Evolutionary conservation across 176 grass and related monocot genomes (phyloP).

Genomic region (Areca catechu): DNA sequence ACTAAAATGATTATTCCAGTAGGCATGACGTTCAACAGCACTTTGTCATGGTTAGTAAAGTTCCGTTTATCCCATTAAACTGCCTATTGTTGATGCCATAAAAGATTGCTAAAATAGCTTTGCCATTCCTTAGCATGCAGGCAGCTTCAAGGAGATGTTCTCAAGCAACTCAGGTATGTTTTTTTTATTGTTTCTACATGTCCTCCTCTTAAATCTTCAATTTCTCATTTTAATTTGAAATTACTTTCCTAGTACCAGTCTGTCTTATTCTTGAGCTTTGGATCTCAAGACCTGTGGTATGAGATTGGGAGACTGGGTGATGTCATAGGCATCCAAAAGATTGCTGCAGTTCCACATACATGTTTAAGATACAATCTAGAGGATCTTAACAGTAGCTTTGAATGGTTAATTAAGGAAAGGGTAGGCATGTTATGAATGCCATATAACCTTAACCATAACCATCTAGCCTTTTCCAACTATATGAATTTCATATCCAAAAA

Average conservation of each 20-base stretch:
- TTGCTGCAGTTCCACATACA: too few relatives aligned
- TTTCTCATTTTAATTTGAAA: background rate
- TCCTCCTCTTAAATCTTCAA: background rate
- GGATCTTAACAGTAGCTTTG: too few relatives aligned
- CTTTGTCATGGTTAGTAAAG: slow-evolving; percentile 35
- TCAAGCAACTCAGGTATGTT: slow-evolving; percentile 61
- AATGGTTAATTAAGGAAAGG: too few relatives aligned
- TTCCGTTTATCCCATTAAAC: background rate
- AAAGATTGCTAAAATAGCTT: background rate
- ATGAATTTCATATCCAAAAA: too few relatives aligned
- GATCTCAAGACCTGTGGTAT: too few relatives aligned
- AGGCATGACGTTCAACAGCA: slow-evolving; percentile 28
- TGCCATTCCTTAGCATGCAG: background rate
- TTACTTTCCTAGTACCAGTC: slow-evolving; percentile 2
- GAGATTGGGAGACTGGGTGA: too few relatives aligned
- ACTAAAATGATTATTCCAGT: slow-evolving; percentile 6
- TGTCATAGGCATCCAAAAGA: too few relatives aligned
- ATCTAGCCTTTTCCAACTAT: too few relatives aligned
- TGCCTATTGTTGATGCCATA: slow-evolving; percentile 14
- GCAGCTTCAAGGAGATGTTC: slow-evolving; percentile 34
- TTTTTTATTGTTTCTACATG: slow-evolving; percentile 9
- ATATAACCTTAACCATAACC: too few relatives aligned
- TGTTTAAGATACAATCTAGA: too few relatives aligned
- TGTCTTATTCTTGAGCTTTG: too few relatives aligned
- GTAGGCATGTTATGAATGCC: too few relatives aligned